Conservation (phyloP, 345 rosid genomes). For the Carallia pectinifolia region DNA sequence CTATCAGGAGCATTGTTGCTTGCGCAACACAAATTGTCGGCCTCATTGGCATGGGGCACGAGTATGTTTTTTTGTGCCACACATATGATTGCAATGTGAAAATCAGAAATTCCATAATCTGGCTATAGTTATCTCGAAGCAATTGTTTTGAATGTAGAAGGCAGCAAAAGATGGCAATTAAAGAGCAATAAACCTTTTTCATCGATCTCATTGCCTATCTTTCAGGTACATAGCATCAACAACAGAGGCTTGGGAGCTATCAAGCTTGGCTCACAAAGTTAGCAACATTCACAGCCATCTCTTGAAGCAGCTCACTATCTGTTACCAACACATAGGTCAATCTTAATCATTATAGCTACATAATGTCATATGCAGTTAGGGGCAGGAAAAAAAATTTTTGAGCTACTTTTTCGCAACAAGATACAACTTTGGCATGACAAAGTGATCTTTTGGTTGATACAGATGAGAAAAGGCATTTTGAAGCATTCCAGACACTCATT, state of each 20-base stretch:
- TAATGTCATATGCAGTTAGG: not conserved
- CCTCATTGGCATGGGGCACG: conserved; percentile 42
- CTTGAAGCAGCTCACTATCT: conserved; percentile 33
- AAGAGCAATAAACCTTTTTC: too few species aligned
- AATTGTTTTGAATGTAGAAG: not conserved
- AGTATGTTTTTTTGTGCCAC: conserved; percentile 22
- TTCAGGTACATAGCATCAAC: conserved; percentile 42
- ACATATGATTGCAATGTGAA: too few species aligned
- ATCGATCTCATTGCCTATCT: not conserved
- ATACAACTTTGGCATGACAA: not conserved
- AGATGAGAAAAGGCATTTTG: conserved; percentile 43
- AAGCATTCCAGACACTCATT: conserved; percentile 39
- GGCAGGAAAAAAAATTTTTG: too few species aligned
- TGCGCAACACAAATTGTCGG: conserved; percentile 41
- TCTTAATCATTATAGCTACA: not conserved
- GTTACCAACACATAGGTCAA: conserved; percentile 42
- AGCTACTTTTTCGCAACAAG: too few species aligned
- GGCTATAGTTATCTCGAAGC: not conserved
- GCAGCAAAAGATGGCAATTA: too few species aligned
- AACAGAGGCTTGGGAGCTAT: conserved; percentile 68
- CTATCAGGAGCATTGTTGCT: conserved; percentile 47
- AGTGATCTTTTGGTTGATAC: conserved; percentile 5
- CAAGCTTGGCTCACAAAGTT: conserved; percentile 58
- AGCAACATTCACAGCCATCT: conserved; percentile 45
- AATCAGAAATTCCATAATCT: not conserved